Conservation (phyloP, 73 alveolate species). For the Paramecium sexaurelia region DNA sequence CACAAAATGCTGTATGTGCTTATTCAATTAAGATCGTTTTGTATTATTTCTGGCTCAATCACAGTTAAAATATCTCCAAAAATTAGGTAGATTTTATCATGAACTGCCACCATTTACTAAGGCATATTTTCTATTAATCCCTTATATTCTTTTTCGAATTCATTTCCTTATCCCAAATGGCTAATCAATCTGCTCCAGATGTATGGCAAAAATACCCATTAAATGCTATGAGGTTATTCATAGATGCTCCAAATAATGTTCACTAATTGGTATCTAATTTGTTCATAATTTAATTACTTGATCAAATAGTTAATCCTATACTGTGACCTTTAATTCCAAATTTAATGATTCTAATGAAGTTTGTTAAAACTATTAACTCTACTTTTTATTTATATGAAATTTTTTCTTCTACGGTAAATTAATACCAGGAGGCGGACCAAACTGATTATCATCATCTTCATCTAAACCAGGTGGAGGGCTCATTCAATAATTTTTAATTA, state of each 20-base stretch:
- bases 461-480: slow-evolving; percentile 56
- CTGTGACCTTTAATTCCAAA: slow-evolving; percentile 30
- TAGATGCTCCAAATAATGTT: slow-evolving; percentile 33
- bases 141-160: not conserved
- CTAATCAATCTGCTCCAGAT: slow-evolving; percentile 49
- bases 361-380: not conserved
- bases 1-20: not conserved
- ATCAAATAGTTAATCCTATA: slow-evolving; percentile 41
- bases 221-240: slow-evolving; percentile 24
- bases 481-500: not conserved
- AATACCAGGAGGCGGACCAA: slow-evolving; percentile 58
- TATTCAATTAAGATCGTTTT: not conserved
- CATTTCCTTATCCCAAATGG: slow-evolving; percentile 25
- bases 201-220: slow-evolving; percentile 48
- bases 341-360: slow-evolving; percentile 45
- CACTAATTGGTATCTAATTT: slow-evolving; percentile 28
- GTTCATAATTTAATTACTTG: not conserved
- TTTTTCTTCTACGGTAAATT: not conserved
- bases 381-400: not conserved
- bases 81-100: not conserved
- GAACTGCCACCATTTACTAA: not conserved
- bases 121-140: slow-evolving; percentile 48
- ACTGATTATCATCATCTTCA: not conserved
- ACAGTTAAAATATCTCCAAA: not conserved
- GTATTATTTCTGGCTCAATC: not conserved